A percentile compares a stretch with the other conserved stretches of the same genome.
These are phyloP conservation scores for Stipa capillata DNA, from an alignment of 176 grass and related monocot species.

Conservation along the genomic window DNA sequence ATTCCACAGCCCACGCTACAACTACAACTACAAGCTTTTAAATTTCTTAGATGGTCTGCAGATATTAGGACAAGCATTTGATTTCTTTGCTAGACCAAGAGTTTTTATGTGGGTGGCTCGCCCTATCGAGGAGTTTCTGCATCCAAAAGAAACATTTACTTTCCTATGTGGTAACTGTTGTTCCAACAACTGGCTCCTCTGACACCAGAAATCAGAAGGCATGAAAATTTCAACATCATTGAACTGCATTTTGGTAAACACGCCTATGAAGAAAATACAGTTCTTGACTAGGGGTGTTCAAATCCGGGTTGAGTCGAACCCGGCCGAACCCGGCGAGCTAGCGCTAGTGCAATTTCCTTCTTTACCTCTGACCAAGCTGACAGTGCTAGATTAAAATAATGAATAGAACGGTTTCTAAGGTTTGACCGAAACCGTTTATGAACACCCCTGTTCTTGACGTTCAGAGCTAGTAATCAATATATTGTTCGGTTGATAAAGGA, in stretches of 20 bases:
- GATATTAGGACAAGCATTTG: not conserved
- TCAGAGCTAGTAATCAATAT: not conserved
- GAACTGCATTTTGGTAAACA: not conserved
- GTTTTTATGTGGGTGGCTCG: not conserved
- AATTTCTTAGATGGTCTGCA: not conserved
- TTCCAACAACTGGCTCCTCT: not conserved
- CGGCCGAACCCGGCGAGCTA: no score
- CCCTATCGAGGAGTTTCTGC: not conserved
- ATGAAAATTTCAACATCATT: not conserved
- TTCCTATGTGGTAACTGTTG: not conserved
- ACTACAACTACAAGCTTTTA: not conserved
- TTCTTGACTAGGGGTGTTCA: no score
- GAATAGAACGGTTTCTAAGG: no score
- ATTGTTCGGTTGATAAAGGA: not conserved
- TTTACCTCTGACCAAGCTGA: no score
- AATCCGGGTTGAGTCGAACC: no score
- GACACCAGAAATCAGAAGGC: not conserved
- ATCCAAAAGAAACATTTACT: not conserved
- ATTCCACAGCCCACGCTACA: not conserved
- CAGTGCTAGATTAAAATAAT: no score
- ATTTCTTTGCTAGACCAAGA: not conserved
- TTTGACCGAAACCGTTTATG: no score
- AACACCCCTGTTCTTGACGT: no score
- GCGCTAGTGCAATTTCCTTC: no score
- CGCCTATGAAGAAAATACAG: not conserved